Evolutionary conservation across 257 asterid species (phyloP).

Genomic region (Parsonsia alboflavescens): DNA sequence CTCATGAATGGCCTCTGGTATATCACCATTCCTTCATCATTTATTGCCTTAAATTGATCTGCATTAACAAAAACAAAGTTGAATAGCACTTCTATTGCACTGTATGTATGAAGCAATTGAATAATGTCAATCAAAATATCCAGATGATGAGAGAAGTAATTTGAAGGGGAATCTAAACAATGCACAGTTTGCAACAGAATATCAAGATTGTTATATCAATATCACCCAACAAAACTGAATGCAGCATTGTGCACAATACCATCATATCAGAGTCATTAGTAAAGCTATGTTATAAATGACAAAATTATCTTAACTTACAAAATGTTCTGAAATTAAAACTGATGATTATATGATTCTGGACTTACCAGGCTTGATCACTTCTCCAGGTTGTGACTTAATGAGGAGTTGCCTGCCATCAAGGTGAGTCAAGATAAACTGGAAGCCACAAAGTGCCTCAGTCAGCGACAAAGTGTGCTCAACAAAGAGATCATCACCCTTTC

Average conservation of each 20-base stretch:
- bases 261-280: not conserved
- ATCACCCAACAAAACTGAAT: not conserved
- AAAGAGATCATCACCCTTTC: conserved; percentile 89
- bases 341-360: not conserved
- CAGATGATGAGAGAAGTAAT: not conserved
- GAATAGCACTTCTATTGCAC: not conserved
- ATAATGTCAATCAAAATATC: not conserved
- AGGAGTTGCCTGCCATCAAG: conserved; percentile 84
- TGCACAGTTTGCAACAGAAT: too few species aligned
- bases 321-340: not conserved
- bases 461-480: conserved; percentile 67
- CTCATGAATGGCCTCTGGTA: conserved; percentile 78
- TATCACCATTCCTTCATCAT: conserved; percentile 93
- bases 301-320: not conserved
- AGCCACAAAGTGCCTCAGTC: conserved; percentile 94
- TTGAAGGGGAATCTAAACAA: not conserved
- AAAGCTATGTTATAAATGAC: too few species aligned
- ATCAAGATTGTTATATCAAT: too few species aligned
- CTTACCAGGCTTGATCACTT: conserved; percentile 85
- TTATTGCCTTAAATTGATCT: conserved; percentile 81
- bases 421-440: conserved; percentile 79
- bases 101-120: not conserved
- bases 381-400: conserved; percentile 81
- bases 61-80: conserved; percentile 11
- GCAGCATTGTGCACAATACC: not conserved